Percentiles rank a stretch among this genome's conserved stretches.
Conservation (phyloP, 164 flowering plant genomes). For the Houttuynia cordata region DNA sequence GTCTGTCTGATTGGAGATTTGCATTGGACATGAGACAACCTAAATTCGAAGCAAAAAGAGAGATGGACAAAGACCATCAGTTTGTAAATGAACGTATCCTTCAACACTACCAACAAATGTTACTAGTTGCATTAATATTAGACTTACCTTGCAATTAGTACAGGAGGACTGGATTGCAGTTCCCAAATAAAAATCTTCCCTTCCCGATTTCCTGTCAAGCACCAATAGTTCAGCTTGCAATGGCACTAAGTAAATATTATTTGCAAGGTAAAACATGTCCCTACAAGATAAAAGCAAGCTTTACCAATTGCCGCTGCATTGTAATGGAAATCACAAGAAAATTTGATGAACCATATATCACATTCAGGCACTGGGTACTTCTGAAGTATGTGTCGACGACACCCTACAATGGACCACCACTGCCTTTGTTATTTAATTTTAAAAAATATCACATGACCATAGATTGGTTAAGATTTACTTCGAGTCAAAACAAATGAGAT, state of each 20-base stretch:
- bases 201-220: constrained; percentile 74
- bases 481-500: neutral
- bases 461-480: neutral
- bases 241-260: neutral
- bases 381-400: constrained; percentile 77
- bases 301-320: constrained; percentile 80
- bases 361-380: constrained; percentile 97
- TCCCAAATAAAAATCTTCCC: constrained; percentile 97
- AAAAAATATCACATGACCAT: neutral
- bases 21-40: constrained; percentile 75
- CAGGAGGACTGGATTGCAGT: constrained; percentile 85
- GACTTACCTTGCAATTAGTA: constrained; percentile 58
- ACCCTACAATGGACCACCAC: constrained; percentile 30
- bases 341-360: constrained; percentile 98
- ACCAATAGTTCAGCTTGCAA: neutral
- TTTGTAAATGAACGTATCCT: neutral
- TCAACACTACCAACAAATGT: too few species aligned
- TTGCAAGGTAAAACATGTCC: neutral
- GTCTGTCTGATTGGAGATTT: constrained; percentile 91
- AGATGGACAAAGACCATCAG: neutral
- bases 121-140: neutral
- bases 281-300: neutral
- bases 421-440: too few species aligned
- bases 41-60: constrained; percentile 14
- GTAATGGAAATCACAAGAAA: constrained; percentile 89